Conservation (phyloP, 2,329 filamentous ascomycete species). For the Metarhizium humberi region DNA sequence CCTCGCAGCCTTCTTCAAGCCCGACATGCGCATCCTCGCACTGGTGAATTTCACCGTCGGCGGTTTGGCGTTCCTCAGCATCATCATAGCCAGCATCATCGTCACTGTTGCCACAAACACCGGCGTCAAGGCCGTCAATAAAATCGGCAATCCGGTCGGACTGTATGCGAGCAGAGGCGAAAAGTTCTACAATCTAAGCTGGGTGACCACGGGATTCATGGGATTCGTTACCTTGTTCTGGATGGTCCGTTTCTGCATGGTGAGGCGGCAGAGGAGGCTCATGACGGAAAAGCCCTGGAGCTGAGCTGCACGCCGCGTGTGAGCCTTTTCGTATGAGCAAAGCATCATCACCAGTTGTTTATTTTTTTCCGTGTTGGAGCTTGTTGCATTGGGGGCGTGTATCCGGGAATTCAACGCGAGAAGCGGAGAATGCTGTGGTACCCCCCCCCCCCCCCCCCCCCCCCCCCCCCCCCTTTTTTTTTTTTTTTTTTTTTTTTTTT, state of each 20-base stretch:
- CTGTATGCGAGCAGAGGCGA: constrained; percentile 32
- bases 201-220: constrained; percentile 39
- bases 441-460: too few relatives aligned
- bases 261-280: constrained; percentile 16
- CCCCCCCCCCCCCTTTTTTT: too few relatives aligned
- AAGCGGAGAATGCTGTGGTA: too few relatives aligned
- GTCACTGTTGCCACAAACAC: constrained; percentile 31
- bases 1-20: constrained; percentile 25
- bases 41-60: constrained; percentile 29
- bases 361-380: too few relatives aligned
- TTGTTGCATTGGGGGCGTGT: too few relatives aligned
- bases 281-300: not conserved
- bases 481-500: too few relatives aligned
- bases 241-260: constrained; percentile 22
- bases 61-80: constrained; percentile 24
- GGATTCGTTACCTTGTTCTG: constrained; percentile 30
- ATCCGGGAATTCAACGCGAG: too few relatives aligned
- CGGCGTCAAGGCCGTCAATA: constrained; percentile 32
- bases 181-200: constrained; percentile 36
- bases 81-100: constrained; percentile 33
- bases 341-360: too few relatives aligned
- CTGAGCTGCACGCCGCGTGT: not conserved
- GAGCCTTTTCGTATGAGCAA: not conserved
- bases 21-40: constrained; percentile 14
- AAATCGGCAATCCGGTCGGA: constrained; percentile 32